phyloP scores from a whole-genome alignment of 2,329 filamentous ascomycete genomes.

The Fusarium proliferatum region DNA sequence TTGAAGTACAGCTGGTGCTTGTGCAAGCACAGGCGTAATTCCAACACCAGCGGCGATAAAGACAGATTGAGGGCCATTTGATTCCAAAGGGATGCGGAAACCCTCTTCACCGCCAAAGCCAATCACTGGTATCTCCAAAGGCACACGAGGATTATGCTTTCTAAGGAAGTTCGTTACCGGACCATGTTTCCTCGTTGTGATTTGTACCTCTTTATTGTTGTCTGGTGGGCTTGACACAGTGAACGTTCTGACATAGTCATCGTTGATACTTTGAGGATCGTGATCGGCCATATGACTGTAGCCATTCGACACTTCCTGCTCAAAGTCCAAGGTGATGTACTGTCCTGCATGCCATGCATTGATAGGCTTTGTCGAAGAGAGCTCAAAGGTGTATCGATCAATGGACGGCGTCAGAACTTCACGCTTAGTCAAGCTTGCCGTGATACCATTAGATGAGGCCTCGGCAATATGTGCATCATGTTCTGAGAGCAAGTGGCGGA shows the following conservation, averaged over 20 bases:
- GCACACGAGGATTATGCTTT: conserved; percentile 61
- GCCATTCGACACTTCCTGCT: conserved; percentile 73
- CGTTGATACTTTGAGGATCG: conserved; percentile 82
- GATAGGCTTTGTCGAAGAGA: conserved; percentile 40
- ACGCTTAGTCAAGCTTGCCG: conserved; percentile 68
- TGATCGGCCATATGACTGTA: conserved; percentile 87
- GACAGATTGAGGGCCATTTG: conserved; percentile 50
- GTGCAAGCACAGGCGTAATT: conserved; percentile 83
- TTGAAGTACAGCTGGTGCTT: conserved; percentile 63
- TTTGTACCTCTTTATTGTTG: conserved; percentile 67
- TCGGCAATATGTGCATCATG: conserved; percentile 42
- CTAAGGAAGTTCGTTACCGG: conserved; percentile 75
- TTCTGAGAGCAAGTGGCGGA: conserved; percentile 74
- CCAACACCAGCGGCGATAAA: conserved; percentile 86
- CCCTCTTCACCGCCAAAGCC: conserved; percentile 75
- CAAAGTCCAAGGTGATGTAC: conserved; percentile 81
- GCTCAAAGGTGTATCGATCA: conserved; percentile 68
- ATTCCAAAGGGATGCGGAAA: conserved; percentile 52
- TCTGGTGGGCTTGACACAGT: conserved; percentile 75
- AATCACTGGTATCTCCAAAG: conserved; percentile 73
- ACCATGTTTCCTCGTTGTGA: conserved; percentile 78
- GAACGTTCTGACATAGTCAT: conserved; percentile 86
- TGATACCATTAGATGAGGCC: conserved; percentile 31
- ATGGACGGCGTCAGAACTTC: conserved; percentile 73
- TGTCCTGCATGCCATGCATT: conserved; percentile 74